Percentiles rank a stretch among this genome's conserved stretches.
Conservation (phyloP, 1,139 yeast species). For the Pichia sp. region DNA sequence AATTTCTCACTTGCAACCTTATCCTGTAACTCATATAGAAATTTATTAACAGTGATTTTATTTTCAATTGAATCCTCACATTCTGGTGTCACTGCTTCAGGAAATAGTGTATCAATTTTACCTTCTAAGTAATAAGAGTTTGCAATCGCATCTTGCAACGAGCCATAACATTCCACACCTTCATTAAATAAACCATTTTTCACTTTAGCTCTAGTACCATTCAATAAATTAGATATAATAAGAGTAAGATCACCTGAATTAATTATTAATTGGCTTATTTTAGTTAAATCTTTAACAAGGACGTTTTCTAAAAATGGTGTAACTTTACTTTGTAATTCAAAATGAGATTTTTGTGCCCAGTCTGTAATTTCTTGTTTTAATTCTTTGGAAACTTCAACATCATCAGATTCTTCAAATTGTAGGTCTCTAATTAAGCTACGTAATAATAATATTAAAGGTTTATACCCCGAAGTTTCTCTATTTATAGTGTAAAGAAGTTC, state of each 20-base stretch:
- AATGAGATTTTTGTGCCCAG: slow-evolving; percentile 30
- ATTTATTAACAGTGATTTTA: slow-evolving; percentile 9
- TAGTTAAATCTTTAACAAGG: slow-evolving; percentile 23
- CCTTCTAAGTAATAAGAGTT: slow-evolving; percentile 29
- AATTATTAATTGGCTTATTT: slow-evolving; percentile 24
- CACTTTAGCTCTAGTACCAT: slow-evolving; percentile 20
- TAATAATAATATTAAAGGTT: slow-evolving; percentile 22
- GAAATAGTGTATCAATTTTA: slow-evolving; percentile 25
- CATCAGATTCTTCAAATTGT: slow-evolving; percentile 6
- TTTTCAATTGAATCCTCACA: background rate
- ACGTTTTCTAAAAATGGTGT: slow-evolving; percentile 25
- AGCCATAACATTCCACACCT: slow-evolving; percentile 26
- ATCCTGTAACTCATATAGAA: slow-evolving; percentile 21
- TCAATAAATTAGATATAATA: slow-evolving; percentile 24
- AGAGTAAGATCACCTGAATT: slow-evolving; percentile 29
- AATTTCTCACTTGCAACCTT: slow-evolving; percentile 21
- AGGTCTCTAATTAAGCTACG: slow-evolving; percentile 24
- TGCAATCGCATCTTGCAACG: slow-evolving; percentile 22
- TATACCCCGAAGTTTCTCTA: slow-evolving; percentile 27
- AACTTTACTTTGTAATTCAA: slow-evolving; percentile 29
- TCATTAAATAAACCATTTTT: slow-evolving; percentile 22
- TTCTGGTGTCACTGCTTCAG: slow-evolving; percentile 1
- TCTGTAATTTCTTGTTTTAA: slow-evolving; percentile 22
- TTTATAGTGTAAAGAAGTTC: slow-evolving; percentile 24
- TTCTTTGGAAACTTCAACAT: slow-evolving; percentile 5